A percentile compares a stretch with the other conserved stretches of the same genome.
Conservation (phyloP, 192 early-diverging fungal species). For the Coemansia sp. region DNA sequence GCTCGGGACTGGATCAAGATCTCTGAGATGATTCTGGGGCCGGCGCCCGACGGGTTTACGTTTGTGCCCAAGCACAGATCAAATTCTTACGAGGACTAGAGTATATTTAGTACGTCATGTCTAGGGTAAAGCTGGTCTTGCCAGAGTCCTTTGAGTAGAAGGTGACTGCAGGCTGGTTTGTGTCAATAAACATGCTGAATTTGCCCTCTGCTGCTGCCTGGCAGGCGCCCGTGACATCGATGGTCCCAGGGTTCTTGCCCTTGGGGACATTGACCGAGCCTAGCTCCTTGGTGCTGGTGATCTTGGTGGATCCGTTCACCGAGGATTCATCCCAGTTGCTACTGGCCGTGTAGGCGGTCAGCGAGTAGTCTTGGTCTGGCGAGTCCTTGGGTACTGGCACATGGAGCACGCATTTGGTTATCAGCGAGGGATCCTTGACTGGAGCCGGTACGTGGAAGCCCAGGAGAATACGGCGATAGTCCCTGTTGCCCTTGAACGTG, state of each 20-base stretch:
- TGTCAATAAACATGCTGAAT: slow-evolving; percentile 37
- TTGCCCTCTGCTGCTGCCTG: slow-evolving; percentile 13
- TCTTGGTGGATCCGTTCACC: slow-evolving; percentile 11
- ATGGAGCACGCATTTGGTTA: slow-evolving; percentile 30
- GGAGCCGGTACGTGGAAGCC: slow-evolving; percentile 23
- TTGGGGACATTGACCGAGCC: neutral
- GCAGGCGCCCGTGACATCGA: slow-evolving; percentile 36
- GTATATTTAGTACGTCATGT: slow-evolving; percentile 10
- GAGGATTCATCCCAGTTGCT: slow-evolving; percentile 37
- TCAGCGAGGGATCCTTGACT: slow-evolving; percentile 2
- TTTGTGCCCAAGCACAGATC: slow-evolving; percentile 96
- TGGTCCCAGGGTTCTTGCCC: slow-evolving; percentile 1
- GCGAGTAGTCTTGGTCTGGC: slow-evolving; percentile 12
- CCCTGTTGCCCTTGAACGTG: slow-evolving; percentile 4
- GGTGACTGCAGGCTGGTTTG: slow-evolving; percentile 12
- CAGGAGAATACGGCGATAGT: slow-evolving; percentile 33
- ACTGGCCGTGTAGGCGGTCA: slow-evolving; percentile 24
- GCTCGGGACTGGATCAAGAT: slow-evolving; percentile 90
- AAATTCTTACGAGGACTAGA: slow-evolving; percentile 66
- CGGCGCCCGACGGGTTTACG: slow-evolving; percentile 77
- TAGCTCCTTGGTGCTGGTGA: neutral
- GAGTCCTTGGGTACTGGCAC: slow-evolving; percentile 16
- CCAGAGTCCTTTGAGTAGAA: slow-evolving; percentile 27
- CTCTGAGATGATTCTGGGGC: slow-evolving; percentile 87
- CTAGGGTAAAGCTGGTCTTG: slow-evolving; percentile 17